Conservation (phyloP, 73 alveolate species). For the Paramecium primaurelia region DNA sequence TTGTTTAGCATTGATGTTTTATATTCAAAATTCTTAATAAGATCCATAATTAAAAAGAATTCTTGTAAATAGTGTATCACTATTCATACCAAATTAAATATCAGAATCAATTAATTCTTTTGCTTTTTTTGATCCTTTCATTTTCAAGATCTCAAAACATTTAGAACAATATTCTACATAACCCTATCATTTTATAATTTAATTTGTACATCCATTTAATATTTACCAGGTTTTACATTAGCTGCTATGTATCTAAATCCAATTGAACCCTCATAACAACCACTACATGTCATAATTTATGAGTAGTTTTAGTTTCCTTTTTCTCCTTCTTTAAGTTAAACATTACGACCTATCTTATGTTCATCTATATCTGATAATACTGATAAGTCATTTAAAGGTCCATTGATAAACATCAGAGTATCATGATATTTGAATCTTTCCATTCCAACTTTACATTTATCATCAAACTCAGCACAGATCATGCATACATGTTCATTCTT, state of each 20-base stretch:
- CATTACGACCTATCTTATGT: neutral
- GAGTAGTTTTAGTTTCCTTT: neutral
- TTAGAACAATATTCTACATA: neutral
- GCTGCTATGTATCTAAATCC: neutral
- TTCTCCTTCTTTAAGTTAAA: neutral
- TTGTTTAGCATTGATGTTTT: neutral
- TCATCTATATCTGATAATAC: neutral
- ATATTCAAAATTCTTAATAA: neutral
- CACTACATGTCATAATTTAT: neutral
- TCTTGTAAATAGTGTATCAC: neutral
- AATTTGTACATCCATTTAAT: neutral
- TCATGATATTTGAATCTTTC: neutral
- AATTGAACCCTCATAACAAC: neutral
- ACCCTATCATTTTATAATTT: neutral
- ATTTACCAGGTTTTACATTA: neutral
- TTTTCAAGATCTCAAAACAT: neutral
- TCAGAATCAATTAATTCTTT: neutral
- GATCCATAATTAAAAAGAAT: neutral
- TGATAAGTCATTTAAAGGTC: neutral
- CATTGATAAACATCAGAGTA: neutral
- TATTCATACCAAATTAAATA: neutral
- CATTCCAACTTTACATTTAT: neutral
- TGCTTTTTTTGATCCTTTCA: neutral
- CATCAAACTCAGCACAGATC: neutral
- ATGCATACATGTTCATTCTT: neutral